These are phyloP conservation scores for Macrophomina phaseolina DNA, from an alignment of 2,329 filamentous ascomycete species.

Conservation along the genomic window DNA sequence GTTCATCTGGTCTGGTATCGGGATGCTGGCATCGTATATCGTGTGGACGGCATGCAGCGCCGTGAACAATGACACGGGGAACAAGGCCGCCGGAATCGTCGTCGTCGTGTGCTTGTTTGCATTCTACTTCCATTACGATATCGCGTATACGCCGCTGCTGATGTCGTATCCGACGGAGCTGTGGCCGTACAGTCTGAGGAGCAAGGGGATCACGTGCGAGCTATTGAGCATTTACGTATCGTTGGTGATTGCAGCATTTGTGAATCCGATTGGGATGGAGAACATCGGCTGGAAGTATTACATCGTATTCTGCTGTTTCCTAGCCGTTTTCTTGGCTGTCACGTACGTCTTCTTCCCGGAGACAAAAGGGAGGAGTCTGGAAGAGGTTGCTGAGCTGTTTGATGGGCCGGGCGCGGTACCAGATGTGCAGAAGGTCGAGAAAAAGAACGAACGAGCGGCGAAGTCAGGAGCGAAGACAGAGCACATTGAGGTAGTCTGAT, in stretches of 20 bases:
- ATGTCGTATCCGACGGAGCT: constrained; percentile 56
- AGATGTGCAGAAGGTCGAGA: constrained; percentile 28
- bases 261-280: constrained; percentile 29
- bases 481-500: constrained; percentile 17
- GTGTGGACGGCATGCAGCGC: constrained; percentile 30
- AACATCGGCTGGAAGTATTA: constrained; percentile 31
- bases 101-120: constrained; percentile 36
- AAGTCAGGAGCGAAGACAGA: constrained; percentile 11
- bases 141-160: constrained; percentile 40
- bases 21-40: constrained; percentile 49
- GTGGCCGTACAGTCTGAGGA: constrained; percentile 53
- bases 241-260: constrained; percentile 27
- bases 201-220: constrained; percentile 43
- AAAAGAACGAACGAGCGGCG: not conserved
- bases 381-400: constrained; percentile 34
- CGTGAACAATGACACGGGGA: constrained; percentile 32
- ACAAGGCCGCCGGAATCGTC: constrained; percentile 35
- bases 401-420: constrained; percentile 30
- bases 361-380: constrained; percentile 34
- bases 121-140: constrained; percentile 29
- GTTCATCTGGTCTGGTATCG: constrained; percentile 44
- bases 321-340: constrained; percentile 38
- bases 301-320: constrained; percentile 40
- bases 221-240: constrained; percentile 23
- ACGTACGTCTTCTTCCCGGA: constrained; percentile 33